phyloP scores from a whole-genome alignment of 1,139 yeast species.

The Taphrina deformans region DNA sequence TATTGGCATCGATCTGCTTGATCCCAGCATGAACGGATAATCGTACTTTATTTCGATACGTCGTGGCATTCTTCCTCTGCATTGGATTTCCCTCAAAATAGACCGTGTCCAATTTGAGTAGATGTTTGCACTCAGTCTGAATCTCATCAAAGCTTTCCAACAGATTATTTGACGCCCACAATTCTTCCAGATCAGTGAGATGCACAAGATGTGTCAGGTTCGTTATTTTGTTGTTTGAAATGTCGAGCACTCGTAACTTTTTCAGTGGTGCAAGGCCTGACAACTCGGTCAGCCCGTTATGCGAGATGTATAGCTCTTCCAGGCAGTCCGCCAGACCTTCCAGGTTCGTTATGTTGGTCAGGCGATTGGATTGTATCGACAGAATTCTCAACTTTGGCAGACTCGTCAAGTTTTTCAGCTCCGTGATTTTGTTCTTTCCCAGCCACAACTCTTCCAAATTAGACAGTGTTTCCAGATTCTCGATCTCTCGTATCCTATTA shows the following conservation, averaged over 20 bases:
- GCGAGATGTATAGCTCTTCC: constrained; percentile 85
- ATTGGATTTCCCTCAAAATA: constrained; percentile 95
- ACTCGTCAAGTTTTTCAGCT: constrained; percentile 57
- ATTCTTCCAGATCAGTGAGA: constrained; percentile 70
- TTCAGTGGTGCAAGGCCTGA: constrained; percentile 74
- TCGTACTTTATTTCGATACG: constrained; percentile 79
- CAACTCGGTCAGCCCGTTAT: constrained; percentile 72
- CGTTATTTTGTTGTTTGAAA: constrained; percentile 70
- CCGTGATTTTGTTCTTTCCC: constrained; percentile 78
- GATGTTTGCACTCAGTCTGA: constrained; percentile 60
- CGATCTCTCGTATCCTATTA: constrained; percentile 66
- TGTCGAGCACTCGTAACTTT: constrained; percentile 73
- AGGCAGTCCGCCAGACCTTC: constrained; percentile 62
- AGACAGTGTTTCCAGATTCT: constrained; percentile 55
- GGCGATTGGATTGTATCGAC: constrained; percentile 84
- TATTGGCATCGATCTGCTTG: constrained; percentile 56
- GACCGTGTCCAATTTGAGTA: constrained; percentile 76
- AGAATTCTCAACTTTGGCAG: constrained; percentile 68
- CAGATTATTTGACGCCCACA: constrained; percentile 87
- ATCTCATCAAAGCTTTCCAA: constrained; percentile 69
- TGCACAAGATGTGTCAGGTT: constrained; percentile 66
- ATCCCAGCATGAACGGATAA: constrained; percentile 65
- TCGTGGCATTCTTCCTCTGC: constrained; percentile 68
- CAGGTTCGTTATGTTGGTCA: constrained; percentile 77
- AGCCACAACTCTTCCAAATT: constrained; percentile 81